These are phyloP conservation scores for Diutina scorzettiae DNA, from an alignment of 1,139 yeast species.

Conservation along the genomic window DNA sequence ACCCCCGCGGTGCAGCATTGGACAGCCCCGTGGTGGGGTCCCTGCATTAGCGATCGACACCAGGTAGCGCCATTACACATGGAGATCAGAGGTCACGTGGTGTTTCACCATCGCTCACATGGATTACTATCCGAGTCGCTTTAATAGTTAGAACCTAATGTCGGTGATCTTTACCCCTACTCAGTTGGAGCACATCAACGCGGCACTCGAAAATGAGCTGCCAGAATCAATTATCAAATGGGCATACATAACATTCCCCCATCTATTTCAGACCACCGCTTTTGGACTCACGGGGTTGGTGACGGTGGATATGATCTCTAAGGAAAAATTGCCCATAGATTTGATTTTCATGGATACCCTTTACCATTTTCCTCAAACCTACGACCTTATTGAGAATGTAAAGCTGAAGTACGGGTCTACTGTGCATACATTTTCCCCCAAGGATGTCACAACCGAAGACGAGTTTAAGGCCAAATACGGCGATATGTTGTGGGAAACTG, in stretches of 20 bases:
- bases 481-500: constrained; percentile 68
- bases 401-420: constrained; percentile 39
- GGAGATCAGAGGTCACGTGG: not conserved
- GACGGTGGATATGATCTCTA: constrained; percentile 73
- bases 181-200: constrained; percentile 53
- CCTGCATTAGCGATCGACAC: too few species aligned
- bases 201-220: constrained; percentile 37
- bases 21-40: too few species aligned
- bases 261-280: constrained; percentile 83
- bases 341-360: constrained; percentile 82
- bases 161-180: not conserved
- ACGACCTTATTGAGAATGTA: constrained; percentile 56
- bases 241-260: constrained; percentile 75
- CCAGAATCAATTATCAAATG: constrained; percentile 73
- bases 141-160: too few species aligned
- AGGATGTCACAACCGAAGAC: constrained; percentile 38
- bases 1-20: too few species aligned
- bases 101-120: not conserved
- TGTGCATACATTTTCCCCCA: constrained; percentile 58
- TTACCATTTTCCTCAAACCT: constrained; percentile 88
- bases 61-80: too few species aligned
- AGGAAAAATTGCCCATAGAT: constrained; percentile 43
- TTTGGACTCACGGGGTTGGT: constrained; percentile 90
- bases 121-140: too few species aligned
- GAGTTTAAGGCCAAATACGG: constrained; percentile 67